Percentiles rank a stretch among this genome's conserved stretches.
Conservation (phyloP, 257 asterid species). For the Haberlea rhodopensis region DNA sequence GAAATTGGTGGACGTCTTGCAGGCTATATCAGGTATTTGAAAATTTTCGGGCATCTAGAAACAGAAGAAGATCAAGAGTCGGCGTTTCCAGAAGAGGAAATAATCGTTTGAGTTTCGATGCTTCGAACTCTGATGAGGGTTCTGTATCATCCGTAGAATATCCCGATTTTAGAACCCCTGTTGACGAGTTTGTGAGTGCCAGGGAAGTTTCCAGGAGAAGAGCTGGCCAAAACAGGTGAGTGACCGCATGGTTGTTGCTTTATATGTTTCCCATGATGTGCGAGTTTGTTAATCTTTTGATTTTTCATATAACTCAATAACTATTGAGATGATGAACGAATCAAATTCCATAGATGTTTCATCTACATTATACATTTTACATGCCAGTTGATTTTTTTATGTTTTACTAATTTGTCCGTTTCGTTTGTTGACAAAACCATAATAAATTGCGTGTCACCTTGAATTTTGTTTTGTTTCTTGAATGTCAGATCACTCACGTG, state of each 20-base stretch:
- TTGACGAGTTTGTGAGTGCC: slow-evolving; percentile 50
- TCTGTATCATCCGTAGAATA: slow-evolving; percentile 68
- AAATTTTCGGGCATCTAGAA: slow-evolving; percentile 68
- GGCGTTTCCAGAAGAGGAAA: slow-evolving; percentile 63
- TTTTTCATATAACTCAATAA: neutral
- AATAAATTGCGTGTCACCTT: neutral
- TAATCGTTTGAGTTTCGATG: slow-evolving; percentile 50
- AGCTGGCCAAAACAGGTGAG: slow-evolving; percentile 62
- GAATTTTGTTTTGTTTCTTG: neutral
- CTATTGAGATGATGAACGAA: neutral
- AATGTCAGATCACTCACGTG: slow-evolving; percentile 5
- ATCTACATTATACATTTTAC: neutral
- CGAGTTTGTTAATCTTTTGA: slow-evolving; percentile 7
- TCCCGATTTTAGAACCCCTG: slow-evolving; percentile 50
- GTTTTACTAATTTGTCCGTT: neutral
- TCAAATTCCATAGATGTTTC: slow-evolving; percentile 9
- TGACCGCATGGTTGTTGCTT: slow-evolving; percentile 1
- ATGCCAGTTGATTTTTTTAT: neutral
- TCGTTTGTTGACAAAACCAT: neutral
- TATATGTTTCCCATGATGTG: neutral
- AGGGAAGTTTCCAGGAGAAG: slow-evolving; percentile 53
- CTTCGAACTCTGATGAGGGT: slow-evolving; percentile 76
- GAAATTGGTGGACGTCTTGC: slow-evolving; percentile 89
- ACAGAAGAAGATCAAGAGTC: slow-evolving; percentile 70
- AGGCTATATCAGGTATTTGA: slow-evolving; percentile 75